Base-by-base conservation (phyloP, 176 grass and related monocot species). In the Phoenix roebelenii region DNA sequence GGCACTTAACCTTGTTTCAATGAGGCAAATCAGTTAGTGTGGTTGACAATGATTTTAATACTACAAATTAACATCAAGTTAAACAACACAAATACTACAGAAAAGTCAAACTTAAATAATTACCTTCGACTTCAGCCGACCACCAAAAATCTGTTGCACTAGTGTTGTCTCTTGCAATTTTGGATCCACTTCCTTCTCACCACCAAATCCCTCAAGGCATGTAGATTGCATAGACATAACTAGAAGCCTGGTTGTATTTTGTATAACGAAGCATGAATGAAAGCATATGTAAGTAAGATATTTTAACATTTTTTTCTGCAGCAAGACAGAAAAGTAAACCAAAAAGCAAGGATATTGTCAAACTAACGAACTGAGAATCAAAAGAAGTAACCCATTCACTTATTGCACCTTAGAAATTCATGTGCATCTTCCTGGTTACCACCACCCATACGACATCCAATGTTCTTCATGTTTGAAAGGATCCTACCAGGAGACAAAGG, bases 361-460 rank as follows among this genome's bases (percentile, higher is more conserved):
- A 44, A 44, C 35, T 44, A 44, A 44, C 3, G 35, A 44, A 44
- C 35, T 44, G 9, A 44, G 35, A 44, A 44, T 44, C 35, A 44
- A 44, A 44, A 44, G 35, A 44, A 12, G 10, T 9, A 44, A 44
- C 9, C 7, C 1, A 2, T 12, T 44, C 10, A 44, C 35, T 44
- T 44, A 3, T 44, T 10, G 35, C 57, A 92, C 93, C 93, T 98
- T 60, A 98, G 77, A 67, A 98, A 98, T 72, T 98, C 93, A 81
- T 98, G 93, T 63, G 93, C 93, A 72, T 98, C 93, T 83, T 98
- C 93, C 70, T 98, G 93, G 76, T 85, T 98, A 64, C 93, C 93
- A 62, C 88, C 85, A 81, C 93, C 93, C 71, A 98, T 81, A 18
- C 79, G 76, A 66, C 84, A 98, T 23, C 87, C 93, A 55, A 89